Evolutionary conservation across 2,329 filamentous ascomycete species (phyloP).

Genomic region (Beauveria australis): DNA sequence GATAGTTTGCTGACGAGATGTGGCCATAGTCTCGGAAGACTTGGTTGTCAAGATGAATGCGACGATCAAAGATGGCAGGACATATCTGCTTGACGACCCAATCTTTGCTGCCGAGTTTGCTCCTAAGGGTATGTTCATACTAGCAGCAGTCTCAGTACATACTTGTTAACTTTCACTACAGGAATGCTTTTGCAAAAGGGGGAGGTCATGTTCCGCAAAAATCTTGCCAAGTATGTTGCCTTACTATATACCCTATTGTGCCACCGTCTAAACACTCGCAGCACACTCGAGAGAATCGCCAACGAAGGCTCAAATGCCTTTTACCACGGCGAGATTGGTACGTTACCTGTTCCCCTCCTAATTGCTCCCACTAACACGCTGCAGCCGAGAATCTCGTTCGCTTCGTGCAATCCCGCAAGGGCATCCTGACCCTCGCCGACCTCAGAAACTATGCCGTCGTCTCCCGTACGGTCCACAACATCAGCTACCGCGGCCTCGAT

Average conservation of each 20-base stretch:
- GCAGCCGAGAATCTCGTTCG: slow-evolving; percentile 64
- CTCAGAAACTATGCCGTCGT: slow-evolving; percentile 63
- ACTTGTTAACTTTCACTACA: slow-evolving; percentile 13
- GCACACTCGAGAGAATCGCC: slow-evolving; percentile 69
- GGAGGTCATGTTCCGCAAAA: slow-evolving; percentile 69
- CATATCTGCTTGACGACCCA: slow-evolving; percentile 68
- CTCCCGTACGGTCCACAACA: slow-evolving; percentile 54
- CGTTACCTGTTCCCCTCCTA: not conserved
- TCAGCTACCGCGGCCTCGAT: slow-evolving; percentile 61
- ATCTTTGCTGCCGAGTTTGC: slow-evolving; percentile 86
- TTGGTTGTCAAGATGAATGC: slow-evolving; percentile 63
- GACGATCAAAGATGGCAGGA: slow-evolving; percentile 17
- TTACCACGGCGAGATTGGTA: slow-evolving; percentile 60
- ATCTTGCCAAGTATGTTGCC: slow-evolving; percentile 55
- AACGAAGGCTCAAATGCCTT: slow-evolving; percentile 64
- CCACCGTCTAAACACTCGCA: slow-evolving; percentile 14
- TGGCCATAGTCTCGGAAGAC: slow-evolving; percentile 56
- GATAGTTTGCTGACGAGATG: not conserved
- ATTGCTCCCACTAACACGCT: slow-evolving; percentile 15
- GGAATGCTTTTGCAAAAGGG: slow-evolving; percentile 61
- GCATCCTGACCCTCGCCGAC: slow-evolving; percentile 80
- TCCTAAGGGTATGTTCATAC: slow-evolving; percentile 49
- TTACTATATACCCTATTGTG: not conserved
- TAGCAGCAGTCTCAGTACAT: not conserved
- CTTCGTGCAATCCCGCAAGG: slow-evolving; percentile 59